Base-by-base conservation (phyloP, 768 basidiomycete species). In the Aureoboletus auriporus region DNA sequence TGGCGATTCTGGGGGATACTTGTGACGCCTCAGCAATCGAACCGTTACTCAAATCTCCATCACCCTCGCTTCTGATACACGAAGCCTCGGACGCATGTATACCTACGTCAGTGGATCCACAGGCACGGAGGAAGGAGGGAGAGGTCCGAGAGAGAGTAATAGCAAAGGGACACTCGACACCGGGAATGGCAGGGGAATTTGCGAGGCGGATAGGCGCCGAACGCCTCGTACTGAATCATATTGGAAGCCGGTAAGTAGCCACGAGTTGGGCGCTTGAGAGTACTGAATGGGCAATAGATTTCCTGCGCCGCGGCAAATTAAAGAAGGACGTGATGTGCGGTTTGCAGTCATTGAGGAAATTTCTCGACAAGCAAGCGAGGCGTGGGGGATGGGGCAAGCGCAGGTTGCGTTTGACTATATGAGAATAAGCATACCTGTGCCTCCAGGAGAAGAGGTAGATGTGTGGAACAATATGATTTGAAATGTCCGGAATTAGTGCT, bases 61-160 rank as follows among this genome's bases (percentile, higher is more conserved):
- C 75, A 4, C 75, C 77, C 20, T 79, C 83, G 27, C 71, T 93
- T n/a, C 74, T 93, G 16, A 72, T 93, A n/a, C 92, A 93, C 64
- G 91, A 93, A 67, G 81, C 84, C 1, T 91, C 88, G 2, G 89
- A 93, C 59, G 82, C 84, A 0, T 76, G 75, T 54, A 79, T 93
- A 33, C 82, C 86, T 0, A 60, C 50, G 2, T 57, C 71, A 41
- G 74, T 86, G 46, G 82, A 83, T 61, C 67, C 71, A 8, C 71
- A 67, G 30, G 68, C 77, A 28, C 74, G 62, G 45, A 72, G 75
- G 45, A 70, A 70, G 26, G 68, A 63, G 3, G 68, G 69, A 42
- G 71, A 66, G 46, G 69, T 82, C 31, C 51, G 65, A 52, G 64
- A 73, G 49, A 84, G 77, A 50, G 76, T 80, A 0, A 67, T 81